Conservation (phyloP, 257 asterid species). For the Gentiana dahurica region DNA sequence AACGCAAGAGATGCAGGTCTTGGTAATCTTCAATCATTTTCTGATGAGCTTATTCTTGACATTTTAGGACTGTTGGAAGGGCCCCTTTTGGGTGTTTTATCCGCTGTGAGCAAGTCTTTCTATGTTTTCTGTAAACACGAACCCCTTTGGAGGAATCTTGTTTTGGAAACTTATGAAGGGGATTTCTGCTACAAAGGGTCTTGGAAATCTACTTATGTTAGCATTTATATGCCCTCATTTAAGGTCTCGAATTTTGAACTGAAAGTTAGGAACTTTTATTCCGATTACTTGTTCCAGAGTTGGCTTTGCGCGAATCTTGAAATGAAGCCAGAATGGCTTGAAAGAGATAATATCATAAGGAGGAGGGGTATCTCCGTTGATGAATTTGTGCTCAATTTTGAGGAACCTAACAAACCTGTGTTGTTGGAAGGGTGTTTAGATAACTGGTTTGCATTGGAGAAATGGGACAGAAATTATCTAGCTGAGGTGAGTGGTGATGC, state of each 20-base stretch:
- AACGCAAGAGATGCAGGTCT: conserved; percentile 77
- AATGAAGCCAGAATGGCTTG: conserved; percentile 90
- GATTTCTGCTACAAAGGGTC: conserved; percentile 53
- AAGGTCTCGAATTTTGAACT: conserved; percentile 23
- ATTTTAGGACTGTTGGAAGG: conserved; percentile 64
- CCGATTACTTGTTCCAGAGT: conserved; percentile 95
- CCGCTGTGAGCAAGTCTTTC: conserved; percentile 80
- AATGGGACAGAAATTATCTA: conserved; percentile 76
- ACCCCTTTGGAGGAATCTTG: conserved; percentile 90
- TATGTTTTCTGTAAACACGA: conserved; percentile 86
- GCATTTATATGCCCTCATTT: conserved; percentile 19
- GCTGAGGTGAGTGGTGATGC: conserved; percentile 47
- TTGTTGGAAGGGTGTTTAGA: conserved; percentile 82
- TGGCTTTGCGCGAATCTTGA: conserved; percentile 99
- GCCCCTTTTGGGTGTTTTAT: conserved; percentile 54
- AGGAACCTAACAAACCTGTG: conserved; percentile 82
- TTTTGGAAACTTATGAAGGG: conserved; percentile 40
- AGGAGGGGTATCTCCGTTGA: conserved; percentile 58
- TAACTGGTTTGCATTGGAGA: conserved; percentile 54
- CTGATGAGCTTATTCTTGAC: conserved; percentile 87
- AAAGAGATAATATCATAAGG: conserved; percentile 72
- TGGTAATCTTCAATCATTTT: conserved; percentile 56
- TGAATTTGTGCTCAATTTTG: conserved; percentile 60
- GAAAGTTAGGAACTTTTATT: conserved; percentile 70
- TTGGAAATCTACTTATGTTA: conserved; percentile 61